Conservation (phyloP, 2,329 filamentous ascomycete species). For the Phoma sp. region DNA sequence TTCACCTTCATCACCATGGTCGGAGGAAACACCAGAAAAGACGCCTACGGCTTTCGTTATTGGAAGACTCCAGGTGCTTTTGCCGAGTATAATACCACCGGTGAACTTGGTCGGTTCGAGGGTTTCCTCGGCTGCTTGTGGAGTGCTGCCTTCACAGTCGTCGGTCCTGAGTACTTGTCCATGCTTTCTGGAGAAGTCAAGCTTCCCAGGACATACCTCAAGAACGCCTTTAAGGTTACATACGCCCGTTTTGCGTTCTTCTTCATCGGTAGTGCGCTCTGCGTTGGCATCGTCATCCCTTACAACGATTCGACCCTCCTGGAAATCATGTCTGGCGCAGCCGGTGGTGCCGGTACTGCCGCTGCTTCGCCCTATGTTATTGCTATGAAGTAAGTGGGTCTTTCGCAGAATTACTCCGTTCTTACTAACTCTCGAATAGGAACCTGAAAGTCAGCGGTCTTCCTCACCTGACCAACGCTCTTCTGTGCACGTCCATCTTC, state of each 20-base stretch:
- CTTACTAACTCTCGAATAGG: not conserved
- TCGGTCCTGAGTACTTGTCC: constrained; percentile 54
- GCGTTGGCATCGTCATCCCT: constrained; percentile 57
- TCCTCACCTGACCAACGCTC: constrained; percentile 63
- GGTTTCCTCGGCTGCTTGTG: constrained; percentile 41
- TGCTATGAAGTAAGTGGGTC: constrained; percentile 53
- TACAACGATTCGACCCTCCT: constrained; percentile 74
- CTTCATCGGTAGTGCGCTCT: constrained; percentile 51
- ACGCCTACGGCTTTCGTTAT: constrained; percentile 50
- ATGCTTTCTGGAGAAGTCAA: constrained; percentile 55
- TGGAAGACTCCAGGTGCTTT: constrained; percentile 47
- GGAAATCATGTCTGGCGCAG: constrained; percentile 48
- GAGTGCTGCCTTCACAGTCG: constrained; percentile 49
- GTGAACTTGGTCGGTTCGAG: constrained; percentile 34
- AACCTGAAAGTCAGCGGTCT: constrained; percentile 56
- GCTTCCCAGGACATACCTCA: constrained; percentile 47
- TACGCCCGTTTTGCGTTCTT: constrained; percentile 51
- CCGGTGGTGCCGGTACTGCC: constrained; percentile 50
- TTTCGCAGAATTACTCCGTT: not conserved
- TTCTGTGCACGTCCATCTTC: constrained; percentile 59
- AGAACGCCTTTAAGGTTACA: constrained; percentile 51
- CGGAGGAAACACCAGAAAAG: constrained; percentile 50
- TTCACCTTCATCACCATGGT: constrained; percentile 52
- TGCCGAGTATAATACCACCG: constrained; percentile 34
- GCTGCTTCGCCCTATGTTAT: constrained; percentile 67